Evolutionary conservation across 1,284 basidiomycete genomes (phyloP).

Genomic region (Puccinia triticina): DNA sequence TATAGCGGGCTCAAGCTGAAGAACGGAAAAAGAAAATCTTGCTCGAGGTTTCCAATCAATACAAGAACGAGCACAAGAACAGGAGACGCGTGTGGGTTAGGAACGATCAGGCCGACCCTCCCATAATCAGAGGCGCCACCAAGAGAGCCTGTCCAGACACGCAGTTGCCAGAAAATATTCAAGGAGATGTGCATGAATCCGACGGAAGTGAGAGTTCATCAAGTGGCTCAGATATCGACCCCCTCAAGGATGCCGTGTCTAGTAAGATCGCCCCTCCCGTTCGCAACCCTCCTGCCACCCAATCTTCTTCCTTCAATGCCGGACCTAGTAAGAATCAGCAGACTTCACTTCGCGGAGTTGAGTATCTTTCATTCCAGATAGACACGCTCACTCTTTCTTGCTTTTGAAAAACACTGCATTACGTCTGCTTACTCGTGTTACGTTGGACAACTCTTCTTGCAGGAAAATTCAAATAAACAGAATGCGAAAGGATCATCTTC

Average conservation of each 20-base stretch:
- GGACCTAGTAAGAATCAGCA: not conserved
- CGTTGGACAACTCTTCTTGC: not conserved
- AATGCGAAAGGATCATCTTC: not conserved
- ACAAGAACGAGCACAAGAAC: constrained; percentile 5
- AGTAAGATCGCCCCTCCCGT: constrained; percentile 9
- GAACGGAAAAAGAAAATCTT: constrained; percentile 24
- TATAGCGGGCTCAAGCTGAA: not conserved
- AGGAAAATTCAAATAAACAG: not conserved
- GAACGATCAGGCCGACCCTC: not conserved
- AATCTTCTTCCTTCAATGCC: not conserved
- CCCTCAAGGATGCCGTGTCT: constrained; percentile 28
- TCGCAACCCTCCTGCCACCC: not conserved
- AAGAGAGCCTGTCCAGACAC: not conserved
- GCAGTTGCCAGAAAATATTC: not conserved
- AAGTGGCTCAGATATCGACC: constrained; percentile 9
- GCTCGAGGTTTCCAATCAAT: not conserved
- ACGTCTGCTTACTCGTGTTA: too few species aligned
- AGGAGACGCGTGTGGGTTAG: constrained; percentile 16
- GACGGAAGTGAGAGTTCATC: not conserved
- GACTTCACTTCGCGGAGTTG: not conserved
- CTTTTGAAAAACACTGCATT: too few species aligned
- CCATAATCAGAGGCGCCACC: not conserved
- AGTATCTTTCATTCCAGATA: not conserved
- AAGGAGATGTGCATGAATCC: not conserved
- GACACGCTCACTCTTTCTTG: too few species aligned